These are phyloP conservation scores for Aspergillus clavatus DNA, from an alignment of 2,329 filamentous ascomycete genomes.

Conservation along the genomic window DNA sequence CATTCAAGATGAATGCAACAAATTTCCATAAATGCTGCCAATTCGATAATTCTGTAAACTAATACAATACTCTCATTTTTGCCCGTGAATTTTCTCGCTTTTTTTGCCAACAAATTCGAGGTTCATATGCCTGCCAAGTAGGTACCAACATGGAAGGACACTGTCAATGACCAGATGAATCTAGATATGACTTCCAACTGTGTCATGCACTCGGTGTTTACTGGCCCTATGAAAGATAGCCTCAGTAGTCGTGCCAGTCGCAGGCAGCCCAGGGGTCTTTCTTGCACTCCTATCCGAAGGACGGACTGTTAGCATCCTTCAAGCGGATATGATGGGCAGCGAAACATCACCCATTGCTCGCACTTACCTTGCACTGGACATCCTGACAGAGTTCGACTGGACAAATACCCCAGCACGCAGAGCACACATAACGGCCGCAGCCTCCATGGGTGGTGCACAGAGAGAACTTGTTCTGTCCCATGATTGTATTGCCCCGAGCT, in stretches of 20 bases:
- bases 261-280: conserved; percentile 28
- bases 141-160: too few relatives aligned
- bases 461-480: conserved; percentile 30
- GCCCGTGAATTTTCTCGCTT: background rate
- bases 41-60: background rate
- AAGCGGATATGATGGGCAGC: background rate
- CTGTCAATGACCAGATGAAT: background rate
- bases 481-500: conserved; percentile 19
- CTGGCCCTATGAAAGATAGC: background rate
- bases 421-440: conserved; percentile 31
- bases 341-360: background rate
- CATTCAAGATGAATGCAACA: too few relatives aligned
- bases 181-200: too few relatives aligned
- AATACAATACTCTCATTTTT: background rate
- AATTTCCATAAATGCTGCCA: too few relatives aligned
- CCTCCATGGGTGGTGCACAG: conserved; percentile 27
- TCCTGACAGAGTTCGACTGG: conserved; percentile 29
- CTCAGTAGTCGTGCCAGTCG: conserved; percentile 27
- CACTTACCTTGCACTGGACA: conserved; percentile 32
- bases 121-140: background rate
- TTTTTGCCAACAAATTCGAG: background rate
- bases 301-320: background rate
- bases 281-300: conserved; percentile 29
- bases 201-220: background rate
- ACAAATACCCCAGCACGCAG: conserved; percentile 33